Base-by-base conservation (phyloP, 139 green algal genomes). In the Nannochloris sp. region DNA sequence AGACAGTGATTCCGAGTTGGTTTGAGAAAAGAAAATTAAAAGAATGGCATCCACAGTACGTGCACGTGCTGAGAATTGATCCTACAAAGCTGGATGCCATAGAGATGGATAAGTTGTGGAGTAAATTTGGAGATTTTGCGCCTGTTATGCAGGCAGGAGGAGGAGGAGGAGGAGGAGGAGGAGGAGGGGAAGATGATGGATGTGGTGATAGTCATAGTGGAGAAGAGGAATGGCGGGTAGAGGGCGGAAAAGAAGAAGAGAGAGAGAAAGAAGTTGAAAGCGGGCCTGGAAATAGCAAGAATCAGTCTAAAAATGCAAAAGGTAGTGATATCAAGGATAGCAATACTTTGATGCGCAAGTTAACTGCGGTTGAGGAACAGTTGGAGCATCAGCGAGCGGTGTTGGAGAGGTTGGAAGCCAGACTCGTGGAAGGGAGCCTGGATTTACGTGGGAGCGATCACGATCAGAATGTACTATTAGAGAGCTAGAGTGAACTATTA, bases 1-100 rank as follows among this genome's bases (percentile, higher is more conserved):
- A 76, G 63, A 19, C 29, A 14, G 56, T 42, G 1, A 61, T 75
- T 27, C 68, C 68, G 7, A 27, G 13, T 32, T 72, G 47, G 14
- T 35, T 46, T 3, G 34, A 62, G 6, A 31, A 8, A 4, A 30
- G 29, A 7, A 37, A 37, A 7, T 35, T 15, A 10, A 34, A 30
- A 35, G 54, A 9, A 30, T 37, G n/a, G 34, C 34, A 66, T 61
- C 67, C 67, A 0, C 25, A 23, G n/a, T 74, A 56, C 35, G 27
- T 74, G 2, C 67, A 74, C 58, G 54, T 68, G 10, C 67, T 74
- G 23, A 35, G 67, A 14, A 60, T 74, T 38, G 54, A 68, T 38
- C 67, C 67, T 7, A 53, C 63, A 31, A 62, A 55, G 25, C 67
- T 74, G 32, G 67, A 74, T 32, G 15, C 4, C 32, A 61, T 74